Percentiles rank a stretch among this genome's conserved stretches.
phyloP scores from a whole-genome alignment of 805 yeast genomes.

The Cyberlindnera mycetangii region DNA sequence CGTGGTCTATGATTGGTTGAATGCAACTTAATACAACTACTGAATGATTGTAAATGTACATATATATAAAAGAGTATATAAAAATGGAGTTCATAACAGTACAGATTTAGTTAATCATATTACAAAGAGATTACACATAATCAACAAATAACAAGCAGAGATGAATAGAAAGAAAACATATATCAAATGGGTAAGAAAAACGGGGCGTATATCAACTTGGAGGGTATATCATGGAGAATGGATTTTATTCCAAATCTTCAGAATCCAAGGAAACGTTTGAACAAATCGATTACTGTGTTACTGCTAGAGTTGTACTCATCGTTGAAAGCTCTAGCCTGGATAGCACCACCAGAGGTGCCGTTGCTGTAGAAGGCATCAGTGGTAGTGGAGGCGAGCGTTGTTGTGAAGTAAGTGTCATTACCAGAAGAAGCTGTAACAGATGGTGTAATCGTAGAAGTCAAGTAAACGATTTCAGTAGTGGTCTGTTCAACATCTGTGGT shows the following conservation, averaged over 20 bases:
- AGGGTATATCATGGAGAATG: neutral
- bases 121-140: neutral
- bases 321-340: constrained; percentile 13
- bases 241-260: neutral
- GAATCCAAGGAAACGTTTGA: constrained; percentile 19
- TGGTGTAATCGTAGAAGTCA: constrained; percentile 21
- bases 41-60: too few relatives aligned
- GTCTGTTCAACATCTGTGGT: constrained; percentile 28
- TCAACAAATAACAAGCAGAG: neutral
- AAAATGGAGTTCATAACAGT: neutral
- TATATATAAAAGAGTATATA: too few relatives aligned
- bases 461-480: constrained; percentile 17
- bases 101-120: too few relatives aligned
- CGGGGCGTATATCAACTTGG: neutral
- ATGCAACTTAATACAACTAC: too few relatives aligned
- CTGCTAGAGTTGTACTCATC: constrained; percentile 8
- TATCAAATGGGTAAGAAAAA: neutral
- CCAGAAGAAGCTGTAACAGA: constrained; percentile 5
- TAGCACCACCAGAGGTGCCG: constrained; percentile 12
- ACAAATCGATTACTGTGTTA: constrained; percentile 8
- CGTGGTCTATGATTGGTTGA: constrained; percentile 1
- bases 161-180: neutral
- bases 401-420: constrained; percentile 7
- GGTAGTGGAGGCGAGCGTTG: constrained; percentile 13
- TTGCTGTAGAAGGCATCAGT: constrained; percentile 16